These are phyloP conservation scores for Cordyceps militaris DNA, from an alignment of 2,329 filamentous ascomycete species.

Conservation along the genomic window DNA sequence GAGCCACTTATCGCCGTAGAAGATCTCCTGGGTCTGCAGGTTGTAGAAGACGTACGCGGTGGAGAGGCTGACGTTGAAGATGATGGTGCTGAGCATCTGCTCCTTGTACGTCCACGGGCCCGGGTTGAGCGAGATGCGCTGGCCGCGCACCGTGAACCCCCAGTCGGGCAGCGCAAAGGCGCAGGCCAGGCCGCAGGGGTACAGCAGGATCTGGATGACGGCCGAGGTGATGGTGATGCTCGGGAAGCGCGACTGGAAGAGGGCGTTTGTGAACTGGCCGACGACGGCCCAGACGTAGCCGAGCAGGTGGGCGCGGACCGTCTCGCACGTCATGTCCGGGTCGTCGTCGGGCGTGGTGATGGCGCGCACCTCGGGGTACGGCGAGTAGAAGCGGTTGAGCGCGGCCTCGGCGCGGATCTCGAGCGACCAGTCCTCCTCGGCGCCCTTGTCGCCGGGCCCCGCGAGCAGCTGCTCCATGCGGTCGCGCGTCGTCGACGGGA, in stretches of 20 bases:
- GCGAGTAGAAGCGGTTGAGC: constrained; percentile 8
- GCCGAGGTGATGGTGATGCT: constrained; percentile 3
- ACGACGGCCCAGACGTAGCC: constrained; percentile 11
- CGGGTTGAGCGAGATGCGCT: constrained; percentile 27
- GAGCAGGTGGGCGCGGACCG: constrained; percentile 3
- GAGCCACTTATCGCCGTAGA: constrained; percentile 14
- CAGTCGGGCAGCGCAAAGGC: constrained; percentile 4
- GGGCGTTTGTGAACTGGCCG: constrained; percentile 8
- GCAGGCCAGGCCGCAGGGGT: constrained; percentile 1
- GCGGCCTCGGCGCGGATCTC: constrained; percentile 9
- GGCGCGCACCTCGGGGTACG: constrained; percentile 10
- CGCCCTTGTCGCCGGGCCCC: constrained; percentile 16
- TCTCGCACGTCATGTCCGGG: constrained; percentile 3
- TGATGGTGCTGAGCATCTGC: constrained; percentile 33
- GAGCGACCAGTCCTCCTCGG: constrained; percentile 5
- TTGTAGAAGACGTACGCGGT: constrained; percentile 30
- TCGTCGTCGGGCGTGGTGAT: constrained; percentile 7
- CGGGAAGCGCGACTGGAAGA: constrained; percentile 8
- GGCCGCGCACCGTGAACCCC: constrained; percentile 10
- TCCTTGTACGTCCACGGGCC: constrained; percentile 34
- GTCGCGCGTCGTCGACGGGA: constrained; percentile 15
- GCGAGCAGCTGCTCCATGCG: constrained; percentile 16
- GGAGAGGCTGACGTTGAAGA: constrained; percentile 29
- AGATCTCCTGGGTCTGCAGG: constrained; percentile 27
- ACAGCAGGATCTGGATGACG: constrained; percentile 7